Conservation (phyloP, 306 rosid genomes). For the Betula pendula region DNA sequence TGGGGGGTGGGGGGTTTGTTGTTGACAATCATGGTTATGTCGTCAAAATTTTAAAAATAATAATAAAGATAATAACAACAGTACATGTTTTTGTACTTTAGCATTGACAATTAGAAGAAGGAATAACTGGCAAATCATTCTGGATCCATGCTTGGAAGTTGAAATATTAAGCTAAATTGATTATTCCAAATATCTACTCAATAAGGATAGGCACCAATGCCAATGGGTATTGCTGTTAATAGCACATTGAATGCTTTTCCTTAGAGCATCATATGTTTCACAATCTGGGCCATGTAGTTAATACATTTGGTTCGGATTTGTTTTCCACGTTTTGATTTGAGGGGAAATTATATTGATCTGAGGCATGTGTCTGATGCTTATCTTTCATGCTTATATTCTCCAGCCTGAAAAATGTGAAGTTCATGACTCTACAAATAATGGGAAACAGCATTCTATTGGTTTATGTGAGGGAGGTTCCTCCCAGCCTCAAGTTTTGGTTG, state of each 20-base stretch:
- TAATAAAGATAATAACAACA: not conserved
- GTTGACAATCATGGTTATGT: not conserved
- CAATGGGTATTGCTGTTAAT: not conserved
- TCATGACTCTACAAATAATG: conserved; percentile 37
- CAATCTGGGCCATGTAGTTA: not conserved
- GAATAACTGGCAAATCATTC: not conserved
- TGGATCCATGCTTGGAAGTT: not conserved
- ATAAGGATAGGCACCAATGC: not conserved
- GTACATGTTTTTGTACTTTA: not conserved
- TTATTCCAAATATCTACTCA: not conserved
- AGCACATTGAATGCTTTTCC: not conserved
- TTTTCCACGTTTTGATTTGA: not conserved
- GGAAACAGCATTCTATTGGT: conserved; percentile 34
- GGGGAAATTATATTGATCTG: not conserved
- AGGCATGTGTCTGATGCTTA: conserved; percentile 3
- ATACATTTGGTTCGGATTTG: not conserved
- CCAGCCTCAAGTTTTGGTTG: conserved; percentile 39
- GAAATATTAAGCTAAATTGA: not conserved
- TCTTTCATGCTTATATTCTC: conserved; percentile 26
- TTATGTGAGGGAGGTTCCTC: conserved; percentile 36
- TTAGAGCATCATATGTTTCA: not conserved
- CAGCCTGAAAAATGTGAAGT: conserved; percentile 54
- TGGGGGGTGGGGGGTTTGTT: not conserved
- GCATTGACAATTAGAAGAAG: not conserved
- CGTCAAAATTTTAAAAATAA: not conserved